Conservation (phyloP, 2,329 filamentous ascomycete genomes). For the Neonectria sp. region DNA sequence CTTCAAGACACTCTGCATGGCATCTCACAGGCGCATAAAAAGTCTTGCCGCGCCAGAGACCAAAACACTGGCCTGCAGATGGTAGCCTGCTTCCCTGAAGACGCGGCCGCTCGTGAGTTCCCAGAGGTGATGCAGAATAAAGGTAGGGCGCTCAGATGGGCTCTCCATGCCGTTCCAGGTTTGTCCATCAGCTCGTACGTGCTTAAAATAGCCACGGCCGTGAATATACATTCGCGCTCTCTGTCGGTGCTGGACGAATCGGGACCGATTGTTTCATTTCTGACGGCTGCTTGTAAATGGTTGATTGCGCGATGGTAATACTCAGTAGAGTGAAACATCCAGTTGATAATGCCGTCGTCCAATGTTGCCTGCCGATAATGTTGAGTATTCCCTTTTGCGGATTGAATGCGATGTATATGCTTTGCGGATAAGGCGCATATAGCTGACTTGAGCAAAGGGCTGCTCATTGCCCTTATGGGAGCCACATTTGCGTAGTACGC, state of each 20-base stretch:
- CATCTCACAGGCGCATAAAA: constrained; percentile 41
- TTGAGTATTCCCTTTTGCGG: not conserved
- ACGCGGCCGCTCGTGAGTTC: constrained; percentile 36
- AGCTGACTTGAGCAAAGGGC: constrained; percentile 36
- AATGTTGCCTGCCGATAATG: not conserved
- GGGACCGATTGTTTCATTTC: constrained; percentile 4
- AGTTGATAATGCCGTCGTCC: constrained; percentile 12
- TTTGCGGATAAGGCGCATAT: constrained; percentile 41
- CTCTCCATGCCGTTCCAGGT: constrained; percentile 73
- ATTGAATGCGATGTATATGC: constrained; percentile 29
- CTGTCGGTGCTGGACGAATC: constrained; percentile 58
- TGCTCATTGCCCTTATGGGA: constrained; percentile 38
- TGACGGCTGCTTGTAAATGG: constrained; percentile 32
- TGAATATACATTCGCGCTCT: constrained; percentile 63
- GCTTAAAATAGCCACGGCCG: constrained; percentile 76
- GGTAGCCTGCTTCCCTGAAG: not conserved
- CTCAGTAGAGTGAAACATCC: constrained; percentile 40
- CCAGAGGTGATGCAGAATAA: constrained; percentile 65
- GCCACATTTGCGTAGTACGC: constrained; percentile 43
- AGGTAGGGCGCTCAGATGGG: constrained; percentile 76
- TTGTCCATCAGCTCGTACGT: constrained; percentile 78
- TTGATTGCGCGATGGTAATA: constrained; percentile 41
- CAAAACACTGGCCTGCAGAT: constrained; percentile 43
- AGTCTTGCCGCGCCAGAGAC: constrained; percentile 40
- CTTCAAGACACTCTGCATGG: not conserved